Conservation (phyloP, 495 filamentous ascomycete genomes). For the Diplogelasinospora grovesii region DNA sequence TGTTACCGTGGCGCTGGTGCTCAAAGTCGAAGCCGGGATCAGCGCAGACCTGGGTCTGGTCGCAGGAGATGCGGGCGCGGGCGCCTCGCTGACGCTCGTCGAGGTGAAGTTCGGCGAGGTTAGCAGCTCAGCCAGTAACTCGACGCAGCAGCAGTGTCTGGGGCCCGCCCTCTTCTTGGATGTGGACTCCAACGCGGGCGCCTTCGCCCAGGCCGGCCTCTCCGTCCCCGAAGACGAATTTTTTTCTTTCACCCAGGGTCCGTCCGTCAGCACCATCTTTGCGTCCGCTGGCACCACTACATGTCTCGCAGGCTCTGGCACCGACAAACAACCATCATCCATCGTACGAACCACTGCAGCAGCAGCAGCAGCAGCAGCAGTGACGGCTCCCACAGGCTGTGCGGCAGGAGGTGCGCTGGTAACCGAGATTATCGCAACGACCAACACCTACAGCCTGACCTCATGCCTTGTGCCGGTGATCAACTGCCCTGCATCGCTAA, state of each 20-base stretch:
- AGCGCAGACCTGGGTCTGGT: constrained; percentile 22
- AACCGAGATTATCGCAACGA: constrained; percentile 11
- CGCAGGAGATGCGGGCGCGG: constrained; percentile 16
- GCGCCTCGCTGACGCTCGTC: constrained; percentile 18
- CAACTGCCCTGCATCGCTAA: constrained; percentile 21
- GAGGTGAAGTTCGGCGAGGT: constrained; percentile 17
- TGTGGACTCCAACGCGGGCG: constrained; percentile 15
- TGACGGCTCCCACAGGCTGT: not conserved
- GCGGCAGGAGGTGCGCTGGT: not conserved
- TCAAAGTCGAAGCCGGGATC: constrained; percentile 22
- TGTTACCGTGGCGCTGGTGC: constrained; percentile 24
- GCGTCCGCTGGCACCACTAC: constrained; percentile 25
- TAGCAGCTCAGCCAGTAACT: constrained; percentile 22
- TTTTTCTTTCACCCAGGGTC: constrained; percentile 9
- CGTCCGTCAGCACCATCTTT: constrained; percentile 22
- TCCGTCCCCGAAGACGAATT: constrained; percentile 12
- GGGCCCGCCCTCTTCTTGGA: constrained; percentile 20
- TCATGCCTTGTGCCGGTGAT: constrained; percentile 15
- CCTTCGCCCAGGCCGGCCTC: constrained; percentile 9
- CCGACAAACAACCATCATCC: not conserved
- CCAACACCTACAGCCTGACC: constrained; percentile 13
- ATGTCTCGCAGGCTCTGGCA: constrained; percentile 20
- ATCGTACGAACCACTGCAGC: not conserved
- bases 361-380: not conserved
- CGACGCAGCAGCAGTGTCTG: constrained; percentile 2